Evolutionary conservation across 352 stramenopile species (phyloP), one percentile per base, ranked within the genome.

Genomic region (Phytophthora pinifolia): DNA sequence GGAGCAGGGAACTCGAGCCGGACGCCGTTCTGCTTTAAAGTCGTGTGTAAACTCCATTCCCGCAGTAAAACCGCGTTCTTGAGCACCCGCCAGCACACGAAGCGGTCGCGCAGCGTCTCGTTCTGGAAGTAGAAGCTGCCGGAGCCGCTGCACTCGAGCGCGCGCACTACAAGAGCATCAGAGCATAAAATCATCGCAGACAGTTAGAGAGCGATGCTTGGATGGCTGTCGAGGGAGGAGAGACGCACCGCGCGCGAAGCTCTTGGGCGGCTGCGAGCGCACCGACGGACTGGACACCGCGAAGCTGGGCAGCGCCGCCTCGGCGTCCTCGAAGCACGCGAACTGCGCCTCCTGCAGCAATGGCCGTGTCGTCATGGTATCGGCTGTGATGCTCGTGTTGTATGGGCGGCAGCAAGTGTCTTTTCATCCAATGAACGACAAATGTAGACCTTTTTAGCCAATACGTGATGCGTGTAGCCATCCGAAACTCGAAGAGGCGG

Each of bases 71-170:
- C 62, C 27, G 84, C 72, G 58, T 88, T 89, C 65, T 91, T 86
- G 25, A 82, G 64, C 43, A 89, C 74, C 3, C 81, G 70, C 81
- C 81, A 91, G 53, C 77, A 88, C 15, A 90, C 45, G 43, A 90
- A 90, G 4, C 80, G 75, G 62, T 88, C 74, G 18, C 78, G 73
- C 31, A 90, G 65, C 57, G 57, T 56, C 15, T 88, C 77, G 42
- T 83, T 83, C 50, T 87, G 73, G 49, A 88, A 90, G 68, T 87
- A 88, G 32, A 88, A 90, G 47, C 59, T 85, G 18, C 80, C 80
- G 2, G 77, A 83, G 1, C 80, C 80, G 3, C 62, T 80, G 45
- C 77, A 87, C 54, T 90, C 77, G 15, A 88, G 54, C 43, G 80
- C 56, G n/a, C 74, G 77, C 37, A 87, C 80, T 87, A 35, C 30